A percentile compares a stretch with the other conserved stretches of the same genome.
Evolutionary conservation across 768 basidiomycete species (phyloP).

Genomic region (Jaapia argillacea): DNA sequence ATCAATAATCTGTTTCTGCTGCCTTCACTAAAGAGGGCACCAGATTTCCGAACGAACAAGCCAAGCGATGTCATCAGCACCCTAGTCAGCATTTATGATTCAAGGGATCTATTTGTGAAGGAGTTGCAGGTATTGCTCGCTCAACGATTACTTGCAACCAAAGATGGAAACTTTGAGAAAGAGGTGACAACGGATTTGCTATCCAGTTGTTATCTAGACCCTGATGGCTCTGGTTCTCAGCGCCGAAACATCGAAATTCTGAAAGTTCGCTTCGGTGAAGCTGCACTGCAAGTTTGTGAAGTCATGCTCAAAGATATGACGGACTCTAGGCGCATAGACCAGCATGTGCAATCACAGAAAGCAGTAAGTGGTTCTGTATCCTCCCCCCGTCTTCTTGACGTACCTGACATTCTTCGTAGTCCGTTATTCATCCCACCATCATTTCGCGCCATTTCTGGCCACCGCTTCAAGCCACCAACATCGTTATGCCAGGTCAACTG

Average conservation of each 20-base stretch:
- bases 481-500: conserved; percentile 83
- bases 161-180: conserved; percentile 69
- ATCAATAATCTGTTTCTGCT: neutral
- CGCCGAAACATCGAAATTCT: conserved; percentile 88
- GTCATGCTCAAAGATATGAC: conserved; percentile 98
- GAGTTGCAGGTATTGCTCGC: conserved; percentile 91
- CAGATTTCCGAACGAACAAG: conserved; percentile 88
- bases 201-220: conserved; percentile 3
- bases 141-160: conserved; percentile 71
- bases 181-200: conserved; percentile 27
- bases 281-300: conserved; percentile 88
- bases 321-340: conserved; percentile 84
- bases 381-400: neutral
- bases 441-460: conserved; percentile 98
- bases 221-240: too few species aligned
- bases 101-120: conserved; percentile 92
- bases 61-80: conserved; percentile 93
- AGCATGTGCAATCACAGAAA: conserved; percentile 72
- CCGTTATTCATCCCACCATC: conserved; percentile 76
- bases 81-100: conserved; percentile 95
- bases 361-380: conserved; percentile 31
- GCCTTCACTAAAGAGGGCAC: neutral
- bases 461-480: conserved; percentile 56
- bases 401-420: conserved; percentile 27
- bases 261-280: conserved; percentile 93